These are phyloP conservation scores for Candida pseudoviswanathii DNA, from an alignment of 1,139 yeast species.

Conservation along the genomic window DNA sequence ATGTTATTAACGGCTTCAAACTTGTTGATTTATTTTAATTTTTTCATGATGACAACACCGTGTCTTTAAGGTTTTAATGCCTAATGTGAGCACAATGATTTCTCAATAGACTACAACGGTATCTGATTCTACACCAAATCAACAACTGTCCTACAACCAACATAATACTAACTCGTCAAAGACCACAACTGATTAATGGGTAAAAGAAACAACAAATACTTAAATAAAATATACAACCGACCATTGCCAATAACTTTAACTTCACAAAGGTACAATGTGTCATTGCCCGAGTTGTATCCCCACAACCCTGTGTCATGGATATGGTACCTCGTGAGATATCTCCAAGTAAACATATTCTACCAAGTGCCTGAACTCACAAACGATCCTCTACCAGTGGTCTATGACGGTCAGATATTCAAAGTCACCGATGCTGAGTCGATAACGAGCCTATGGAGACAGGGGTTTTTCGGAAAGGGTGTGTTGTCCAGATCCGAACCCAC, in stretches of 20 bases:
- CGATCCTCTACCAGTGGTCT: slow-evolving; percentile 26
- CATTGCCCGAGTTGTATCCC: slow-evolving; percentile 49
- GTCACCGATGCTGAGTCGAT: slow-evolving; percentile 51
- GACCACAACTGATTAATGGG: slow-evolving; percentile 16
- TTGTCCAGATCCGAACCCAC: slow-evolving; percentile 91
- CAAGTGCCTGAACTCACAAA: slow-evolving; percentile 29
- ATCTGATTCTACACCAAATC: slow-evolving; percentile 60
- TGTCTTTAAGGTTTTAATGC: slow-evolving; percentile 50
- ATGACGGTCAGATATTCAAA: slow-evolving; percentile 41
- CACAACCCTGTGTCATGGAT: slow-evolving; percentile 67
- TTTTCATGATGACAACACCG: slow-evolving; percentile 44
- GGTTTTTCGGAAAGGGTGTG: slow-evolving; percentile 93
- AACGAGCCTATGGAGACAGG: slow-evolving; percentile 73
- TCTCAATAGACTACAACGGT: slow-evolving; percentile 99
- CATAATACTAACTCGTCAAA: slow-evolving; percentile 18
- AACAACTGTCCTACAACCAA: neutral
- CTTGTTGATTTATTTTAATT: slow-evolving; percentile 9
- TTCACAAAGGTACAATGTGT: slow-evolving; percentile 29
- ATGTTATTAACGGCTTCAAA: neutral
- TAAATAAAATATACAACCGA: slow-evolving; percentile 38
- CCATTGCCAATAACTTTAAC: slow-evolving; percentile 55
- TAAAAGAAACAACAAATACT: slow-evolving; percentile 21
- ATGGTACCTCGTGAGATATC: slow-evolving; percentile 39
- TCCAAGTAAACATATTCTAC: slow-evolving; percentile 22
- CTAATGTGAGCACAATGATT: slow-evolving; percentile 75